These are phyloP conservation scores for Sparassis latifolia DNA, from an alignment of 1,284 basidiomycete genomes.

Conservation along the genomic window DNA sequence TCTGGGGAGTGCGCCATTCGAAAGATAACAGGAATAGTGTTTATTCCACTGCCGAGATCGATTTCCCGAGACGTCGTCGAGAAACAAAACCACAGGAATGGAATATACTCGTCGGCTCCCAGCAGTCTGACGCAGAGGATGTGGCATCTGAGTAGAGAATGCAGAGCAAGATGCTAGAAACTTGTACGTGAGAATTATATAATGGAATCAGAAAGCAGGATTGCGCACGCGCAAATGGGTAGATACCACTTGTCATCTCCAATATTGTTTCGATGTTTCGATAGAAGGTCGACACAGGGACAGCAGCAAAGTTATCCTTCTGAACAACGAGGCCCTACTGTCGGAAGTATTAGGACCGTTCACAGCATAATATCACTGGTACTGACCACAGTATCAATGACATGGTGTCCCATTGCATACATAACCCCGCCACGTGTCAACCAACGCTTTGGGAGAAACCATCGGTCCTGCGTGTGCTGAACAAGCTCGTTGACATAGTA, in stretches of 20 bases:
- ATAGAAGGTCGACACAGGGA: background rate
- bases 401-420: background rate
- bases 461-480: background rate
- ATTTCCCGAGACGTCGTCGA: slow-evolving; percentile 14
- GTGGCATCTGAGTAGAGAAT: slow-evolving; percentile 1
- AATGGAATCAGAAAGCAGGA: background rate
- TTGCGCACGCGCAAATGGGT: background rate
- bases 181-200: background rate
- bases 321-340: background rate
- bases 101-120: slow-evolving; percentile 4
- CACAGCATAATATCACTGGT: background rate
- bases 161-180: background rate
- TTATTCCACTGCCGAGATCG: slow-evolving; percentile 12
- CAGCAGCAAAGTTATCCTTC: background rate
- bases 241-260: background rate
- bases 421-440: background rate
- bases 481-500: slow-evolving; percentile 23
- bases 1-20: slow-evolving; percentile 8
- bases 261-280: no score
- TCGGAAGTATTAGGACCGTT: background rate
- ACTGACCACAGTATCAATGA: background rate
- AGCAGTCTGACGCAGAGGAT: slow-evolving; percentile 3
- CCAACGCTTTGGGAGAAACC: background rate
- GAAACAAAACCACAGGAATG: slow-evolving; percentile 8
- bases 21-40: slow-evolving; percentile 10